These are phyloP conservation scores for Suillus decipiens DNA, from an alignment of 768 basidiomycete genomes.

Conservation along the genomic window DNA sequence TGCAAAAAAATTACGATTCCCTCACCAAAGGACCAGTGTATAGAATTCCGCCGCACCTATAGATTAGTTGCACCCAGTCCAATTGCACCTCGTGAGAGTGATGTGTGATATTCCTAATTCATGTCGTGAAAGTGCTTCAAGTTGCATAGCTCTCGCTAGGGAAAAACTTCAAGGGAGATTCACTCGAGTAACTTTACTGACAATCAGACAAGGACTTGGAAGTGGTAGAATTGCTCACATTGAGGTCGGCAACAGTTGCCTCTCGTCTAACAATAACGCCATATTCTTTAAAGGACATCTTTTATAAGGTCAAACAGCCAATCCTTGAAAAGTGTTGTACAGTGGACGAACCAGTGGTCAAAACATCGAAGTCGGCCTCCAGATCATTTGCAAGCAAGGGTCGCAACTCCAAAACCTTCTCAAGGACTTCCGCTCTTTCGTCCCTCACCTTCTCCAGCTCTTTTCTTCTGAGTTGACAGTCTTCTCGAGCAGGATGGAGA, in stretches of 20 bases:
- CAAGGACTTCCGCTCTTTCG: constrained; percentile 66
- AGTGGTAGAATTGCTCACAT: constrained; percentile 46
- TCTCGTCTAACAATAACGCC: constrained; percentile 77
- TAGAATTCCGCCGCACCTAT: no score
- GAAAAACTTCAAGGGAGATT: constrained; percentile 76
- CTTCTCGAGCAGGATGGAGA: constrained; percentile 62
- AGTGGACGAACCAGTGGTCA: constrained; percentile 37
- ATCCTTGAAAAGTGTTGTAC: constrained; percentile 64
- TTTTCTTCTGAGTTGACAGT: constrained; percentile 61
- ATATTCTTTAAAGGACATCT: constrained; percentile 79
- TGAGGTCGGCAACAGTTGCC: constrained; percentile 82
- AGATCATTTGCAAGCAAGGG: constrained; percentile 41
- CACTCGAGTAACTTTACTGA: constrained; percentile 79
- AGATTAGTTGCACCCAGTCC: no score
- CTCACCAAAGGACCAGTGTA: no score
- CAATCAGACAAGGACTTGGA: constrained; percentile 3
- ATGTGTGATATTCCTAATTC: no score
- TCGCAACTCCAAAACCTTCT: constrained; percentile 58
- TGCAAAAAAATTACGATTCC: no score
- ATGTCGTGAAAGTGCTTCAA: constrained; percentile 61
- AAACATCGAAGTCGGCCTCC: constrained; percentile 11
- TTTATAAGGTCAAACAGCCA: constrained; percentile 89
- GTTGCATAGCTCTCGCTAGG: constrained; percentile 77
- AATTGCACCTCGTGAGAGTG: no score
- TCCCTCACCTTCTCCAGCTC: constrained; percentile 66